Conservation (phyloP, 768 basidiomycete genomes). For the Thelephora ganbajun region DNA sequence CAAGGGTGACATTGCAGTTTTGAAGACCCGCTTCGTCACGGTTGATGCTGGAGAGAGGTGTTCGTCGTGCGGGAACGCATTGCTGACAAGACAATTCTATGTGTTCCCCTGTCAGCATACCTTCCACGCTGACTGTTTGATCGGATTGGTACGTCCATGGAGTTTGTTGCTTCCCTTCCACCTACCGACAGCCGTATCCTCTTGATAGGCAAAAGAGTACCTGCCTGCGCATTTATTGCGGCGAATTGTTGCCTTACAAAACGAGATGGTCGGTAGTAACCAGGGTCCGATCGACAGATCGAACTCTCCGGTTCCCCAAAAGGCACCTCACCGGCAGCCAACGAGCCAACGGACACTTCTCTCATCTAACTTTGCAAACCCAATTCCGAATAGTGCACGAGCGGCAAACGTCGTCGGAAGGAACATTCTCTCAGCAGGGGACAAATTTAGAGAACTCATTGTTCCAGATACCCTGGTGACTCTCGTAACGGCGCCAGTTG, state of each 20-base stretch:
- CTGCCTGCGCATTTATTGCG: slow-evolving; percentile 71
- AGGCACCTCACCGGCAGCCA: slow-evolving; percentile 26
- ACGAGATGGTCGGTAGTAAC: slow-evolving; percentile 55
- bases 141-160: slow-evolving; percentile 63
- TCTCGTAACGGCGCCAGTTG: slow-evolving; percentile 57
- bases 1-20: slow-evolving; percentile 75
- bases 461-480: slow-evolving; percentile 86
- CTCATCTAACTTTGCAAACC: slow-evolving; percentile 54
- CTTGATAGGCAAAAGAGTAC: slow-evolving; percentile 75
- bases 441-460: slow-evolving; percentile 82
- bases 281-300: slow-evolving; percentile 21
- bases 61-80: slow-evolving; percentile 57
- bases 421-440: slow-evolving; percentile 78
- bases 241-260: slow-evolving; percentile 76
- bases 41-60: slow-evolving; percentile 83
- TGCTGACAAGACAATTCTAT: slow-evolving; percentile 89
- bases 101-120: slow-evolving; percentile 97
- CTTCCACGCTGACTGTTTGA: slow-evolving; percentile 96
- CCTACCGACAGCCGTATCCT: slow-evolving; percentile 7
- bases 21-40: slow-evolving; percentile 85
- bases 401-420: slow-evolving; percentile 59
- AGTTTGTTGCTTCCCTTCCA: not conserved
- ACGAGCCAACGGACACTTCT: slow-evolving; percentile 50
- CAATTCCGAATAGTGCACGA: slow-evolving; percentile 44
- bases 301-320: slow-evolving; percentile 15